A percentile compares a stretch with the other conserved stretches of the same genome.
phyloP scores from a whole-genome alignment of 2,329 filamentous ascomycete genomes.

The Ustulina deusta region DNA sequence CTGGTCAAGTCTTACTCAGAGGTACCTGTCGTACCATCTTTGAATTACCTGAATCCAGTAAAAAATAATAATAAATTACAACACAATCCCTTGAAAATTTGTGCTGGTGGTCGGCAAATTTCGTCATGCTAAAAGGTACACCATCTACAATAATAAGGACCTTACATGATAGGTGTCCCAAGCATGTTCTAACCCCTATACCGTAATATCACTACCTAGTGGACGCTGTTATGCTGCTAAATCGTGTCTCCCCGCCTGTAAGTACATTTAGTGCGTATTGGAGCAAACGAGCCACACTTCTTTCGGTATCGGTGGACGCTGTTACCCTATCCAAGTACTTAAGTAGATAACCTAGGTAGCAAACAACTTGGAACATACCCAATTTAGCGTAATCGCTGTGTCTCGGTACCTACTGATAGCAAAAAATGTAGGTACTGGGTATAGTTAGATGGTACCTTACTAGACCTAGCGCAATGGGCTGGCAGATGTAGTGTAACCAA shows the following conservation, averaged over 20 bases:
- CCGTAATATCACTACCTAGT: no score
- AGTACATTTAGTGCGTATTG: not conserved
- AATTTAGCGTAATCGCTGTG: not conserved
- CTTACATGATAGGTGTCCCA: not conserved
- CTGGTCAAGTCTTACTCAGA: no score
- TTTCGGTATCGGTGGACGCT: constrained; percentile 2
- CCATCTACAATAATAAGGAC: constrained; percentile 16
- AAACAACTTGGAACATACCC: no score
- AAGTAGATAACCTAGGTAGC: not conserved
- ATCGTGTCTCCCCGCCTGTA: no score
- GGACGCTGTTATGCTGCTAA: no score
- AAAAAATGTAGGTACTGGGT: no score
- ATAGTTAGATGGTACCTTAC: no score
- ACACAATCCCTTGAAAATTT: not conserved
- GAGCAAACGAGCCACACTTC: constrained; percentile 1
- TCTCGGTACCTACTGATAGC: not conserved
- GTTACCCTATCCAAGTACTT: not conserved
- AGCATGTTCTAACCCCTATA: no score
- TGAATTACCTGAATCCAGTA: no score
- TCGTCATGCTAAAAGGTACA: not conserved
- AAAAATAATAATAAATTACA: not conserved
- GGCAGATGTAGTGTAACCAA: no score
- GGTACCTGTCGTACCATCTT: no score
- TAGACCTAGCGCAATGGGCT: no score
- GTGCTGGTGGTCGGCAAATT: not conserved